Conservation (phyloP, 1,284 basidiomycete species). For the Acaromyces ingoldii region DNA sequence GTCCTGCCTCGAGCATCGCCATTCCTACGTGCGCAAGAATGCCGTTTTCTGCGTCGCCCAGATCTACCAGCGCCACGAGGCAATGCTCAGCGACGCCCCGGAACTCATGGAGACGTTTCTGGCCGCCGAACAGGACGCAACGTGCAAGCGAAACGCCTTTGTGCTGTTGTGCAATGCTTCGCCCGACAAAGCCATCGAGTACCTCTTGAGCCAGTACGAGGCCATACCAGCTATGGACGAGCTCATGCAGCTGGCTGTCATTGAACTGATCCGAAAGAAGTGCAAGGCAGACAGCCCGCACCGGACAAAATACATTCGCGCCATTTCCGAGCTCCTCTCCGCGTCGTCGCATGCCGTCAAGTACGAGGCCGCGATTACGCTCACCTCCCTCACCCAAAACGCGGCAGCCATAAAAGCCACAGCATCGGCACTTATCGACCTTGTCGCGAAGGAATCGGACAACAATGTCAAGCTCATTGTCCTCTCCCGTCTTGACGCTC, state of each 20-base stretch:
- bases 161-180: conserved; percentile 85
- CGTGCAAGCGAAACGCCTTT: conserved; percentile 96
- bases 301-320: conserved; percentile 83
- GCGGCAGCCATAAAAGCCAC: conserved; percentile 94
- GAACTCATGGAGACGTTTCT: conserved; percentile 97
- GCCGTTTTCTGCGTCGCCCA: conserved; percentile 93
- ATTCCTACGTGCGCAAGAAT: conserved; percentile 97
- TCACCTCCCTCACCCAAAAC: conserved; percentile 92
- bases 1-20: conserved; percentile 91
- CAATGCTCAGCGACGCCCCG: conserved; percentile 92
- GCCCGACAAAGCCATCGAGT: conserved; percentile 85
- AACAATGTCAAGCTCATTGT: conserved; percentile 99
- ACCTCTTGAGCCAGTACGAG: conserved; percentile 79
- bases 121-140: conserved; percentile 80
- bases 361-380: conserved; percentile 92
- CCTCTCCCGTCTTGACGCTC: conserved; percentile 78
- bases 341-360: conserved; percentile 90
- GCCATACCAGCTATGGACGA: conserved; percentile 78
- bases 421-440: conserved; percentile 79
- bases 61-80: conserved; percentile 76
- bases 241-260: conserved; percentile 88
- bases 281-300: conserved; percentile 67
- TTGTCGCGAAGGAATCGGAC: conserved; percentile 91
- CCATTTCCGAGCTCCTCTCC: conserved; percentile 90
- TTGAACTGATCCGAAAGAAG: conserved; percentile 89